Evolutionary conservation across 371 early-diverging fungal species (phyloP), one percentile per base, ranked within the genome.

Genomic region (Apophysomyces ossiformis): DNA sequence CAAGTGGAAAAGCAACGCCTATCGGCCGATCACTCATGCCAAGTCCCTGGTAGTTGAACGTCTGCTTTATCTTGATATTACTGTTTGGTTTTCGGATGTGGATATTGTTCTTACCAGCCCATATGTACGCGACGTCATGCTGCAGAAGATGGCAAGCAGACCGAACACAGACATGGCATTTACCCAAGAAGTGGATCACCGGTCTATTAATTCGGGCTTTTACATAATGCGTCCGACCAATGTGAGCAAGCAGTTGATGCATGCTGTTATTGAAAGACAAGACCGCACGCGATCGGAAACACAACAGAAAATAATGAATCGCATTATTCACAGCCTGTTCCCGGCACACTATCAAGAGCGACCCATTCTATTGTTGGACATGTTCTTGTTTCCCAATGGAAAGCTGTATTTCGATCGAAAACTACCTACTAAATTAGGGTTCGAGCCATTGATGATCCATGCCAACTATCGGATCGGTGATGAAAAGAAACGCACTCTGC

Each of bases 1-100:
- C 39, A 62, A 46, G 37, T 77, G 75, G 75, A 36, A 61, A 44
- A 70, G 70, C 8, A 57, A 57, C 13, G 72, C 71, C 5, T 77
- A 77, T 39, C 69, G 72, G 21, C 75, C 78, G 8, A 77, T 77
- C 37, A 77, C 78, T 0, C 75, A 77, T 26, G 45, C 75, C 37
- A 77, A 77, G 11, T 69, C 78, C 7, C 41, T 77, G n/a, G 78
- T 77, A 3, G 78, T 77, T 0, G 78, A 77, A 35, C 47, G 78
- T 7, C 64, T 77, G 18, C 47, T 77, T 1, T 74, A 77, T 50
- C 64, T 75, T 1, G 67, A 43, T 36, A 69, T 74, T 11, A 50
- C 54, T 21, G 54, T 50, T 21, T 50, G 54, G 54, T 50, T 50
- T 11, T 50, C 54, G 5, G 54, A 50, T 26, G 54, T 50, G 9